phyloP scores from a whole-genome alignment of 208 protist genomes.

The Trypanosoma lewisi region DNA sequence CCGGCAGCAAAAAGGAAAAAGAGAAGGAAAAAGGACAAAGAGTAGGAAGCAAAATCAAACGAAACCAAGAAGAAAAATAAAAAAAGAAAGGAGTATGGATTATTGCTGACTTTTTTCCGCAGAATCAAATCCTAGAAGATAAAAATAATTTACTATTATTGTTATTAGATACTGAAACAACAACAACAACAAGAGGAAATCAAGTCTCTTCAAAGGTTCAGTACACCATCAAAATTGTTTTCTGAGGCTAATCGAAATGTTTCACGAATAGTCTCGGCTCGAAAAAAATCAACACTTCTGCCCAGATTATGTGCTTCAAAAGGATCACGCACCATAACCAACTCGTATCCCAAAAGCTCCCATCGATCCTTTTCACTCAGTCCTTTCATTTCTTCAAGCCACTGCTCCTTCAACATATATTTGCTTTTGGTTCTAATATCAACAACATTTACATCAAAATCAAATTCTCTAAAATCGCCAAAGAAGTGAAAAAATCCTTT shows the following conservation, averaged over 20 bases:
- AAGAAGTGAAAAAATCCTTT: slow-evolving; percentile 64
- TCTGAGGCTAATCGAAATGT: slow-evolving; percentile 53
- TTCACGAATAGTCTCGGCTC: slow-evolving; percentile 64
- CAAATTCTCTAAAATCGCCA: slow-evolving; percentile 38
- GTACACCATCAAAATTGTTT: slow-evolving; percentile 22
- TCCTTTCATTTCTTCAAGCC: slow-evolving; percentile 33
- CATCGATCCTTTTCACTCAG: slow-evolving; percentile 43
- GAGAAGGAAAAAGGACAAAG: slow-evolving; percentile 18
- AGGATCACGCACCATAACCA: slow-evolving; percentile 64
- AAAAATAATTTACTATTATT: slow-evolving; percentile 21
- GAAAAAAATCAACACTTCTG: slow-evolving; percentile 81
- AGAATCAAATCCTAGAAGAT: too few species aligned
- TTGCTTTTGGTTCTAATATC: slow-evolving; percentile 53
- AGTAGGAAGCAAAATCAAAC: not conserved
- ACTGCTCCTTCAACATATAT: slow-evolving; percentile 52
- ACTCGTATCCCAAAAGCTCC: slow-evolving; percentile 71
- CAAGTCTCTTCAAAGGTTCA: slow-evolving; percentile 1
- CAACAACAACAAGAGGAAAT: slow-evolving; percentile 5
- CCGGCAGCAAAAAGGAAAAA: slow-evolving; percentile 4
- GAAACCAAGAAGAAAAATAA: slow-evolving; percentile 1
- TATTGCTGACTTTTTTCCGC: too few species aligned
- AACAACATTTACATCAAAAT: slow-evolving; percentile 71
- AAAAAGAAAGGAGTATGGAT: slow-evolving; percentile 13
- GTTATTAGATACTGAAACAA: slow-evolving; percentile 7
- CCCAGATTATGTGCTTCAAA: slow-evolving; percentile 77